Evolutionary conservation across 73 alveolate genomes (phyloP), one percentile per base, ranked within the genome.

Genomic region (Paramecium pentaurelia): DNA sequence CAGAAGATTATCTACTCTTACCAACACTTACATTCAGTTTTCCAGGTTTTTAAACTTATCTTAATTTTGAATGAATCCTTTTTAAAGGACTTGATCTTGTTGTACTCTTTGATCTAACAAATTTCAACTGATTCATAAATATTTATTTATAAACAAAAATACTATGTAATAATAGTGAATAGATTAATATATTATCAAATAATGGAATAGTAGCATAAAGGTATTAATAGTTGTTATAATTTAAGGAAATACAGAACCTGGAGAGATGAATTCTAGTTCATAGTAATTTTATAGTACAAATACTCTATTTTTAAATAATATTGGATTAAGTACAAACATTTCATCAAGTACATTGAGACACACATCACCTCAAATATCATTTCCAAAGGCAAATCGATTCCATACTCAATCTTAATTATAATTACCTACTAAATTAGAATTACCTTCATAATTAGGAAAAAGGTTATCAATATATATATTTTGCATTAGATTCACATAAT

Each of bases 261-360:
- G 70, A 54, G 68, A 54, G 2, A 18, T 54, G 34, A 54, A 54
- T 54, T 18, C 30, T 16, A 54, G 9, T 54, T 54, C 36, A 16
- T 64, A 27, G 38, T 32, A 64, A 64, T 73, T 73, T 16, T 75
- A 34, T 37, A 75, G 88, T 70, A 75, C 88, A 4, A 37, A 75
- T 27, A 37, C 22, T 1, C 40, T 75, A 3, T 75, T 75, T 75
- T 22, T 75, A 16, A 75, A 75, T 45, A 32, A 37, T 18, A 25
- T 37, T 1, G 88, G 88, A 36, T 37, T 37, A 11, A 75, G 88
- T 37, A 32, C 88, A 34, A 75, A 75, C 37, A 75, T 75, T 11
- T 75, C 88, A 30, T 75, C 88, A 10, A 75, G 88, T 10, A 75
- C 88, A 14, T 37, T 75, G 40, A 34, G 60, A 75, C 88, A 75